Percentiles rank a stretch among this genome's conserved stretches.
Conservation (phyloP, 306 rosid species). For the Crataegus laevigata region DNA sequence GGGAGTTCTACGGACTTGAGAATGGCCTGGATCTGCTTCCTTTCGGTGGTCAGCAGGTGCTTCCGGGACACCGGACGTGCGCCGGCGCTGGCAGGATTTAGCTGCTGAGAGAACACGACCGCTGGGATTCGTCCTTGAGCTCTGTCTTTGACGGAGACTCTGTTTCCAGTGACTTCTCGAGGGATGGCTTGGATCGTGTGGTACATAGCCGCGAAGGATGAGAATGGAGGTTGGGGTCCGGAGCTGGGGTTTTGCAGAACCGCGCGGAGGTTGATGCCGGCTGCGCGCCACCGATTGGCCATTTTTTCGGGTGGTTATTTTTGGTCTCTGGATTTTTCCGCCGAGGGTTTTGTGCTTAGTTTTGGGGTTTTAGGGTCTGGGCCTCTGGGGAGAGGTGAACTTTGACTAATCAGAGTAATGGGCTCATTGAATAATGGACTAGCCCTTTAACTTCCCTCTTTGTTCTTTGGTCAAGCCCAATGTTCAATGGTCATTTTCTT, state of each 20-base stretch:
- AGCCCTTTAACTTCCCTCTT: too few relatives aligned
- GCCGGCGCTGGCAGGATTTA: not conserved
- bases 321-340: not conserved
- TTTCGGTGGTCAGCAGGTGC: constrained; percentile 67
- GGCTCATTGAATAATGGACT: not conserved
- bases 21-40: constrained; percentile 74
- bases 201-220: constrained; percentile 25
- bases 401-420: not conserved
- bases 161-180: constrained; percentile 54
- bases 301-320: constrained; percentile 17
- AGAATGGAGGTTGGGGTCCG: not conserved
- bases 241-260: constrained; percentile 8
- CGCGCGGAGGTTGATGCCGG: constrained; percentile 33
- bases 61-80: constrained; percentile 37
- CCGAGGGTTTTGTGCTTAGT: constrained; percentile 9
- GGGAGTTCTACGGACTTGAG: constrained; percentile 50
- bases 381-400: not conserved
- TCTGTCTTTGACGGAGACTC: constrained; percentile 57
- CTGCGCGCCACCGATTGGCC: constrained; percentile 75
- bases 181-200: constrained; percentile 95
- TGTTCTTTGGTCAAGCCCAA: too few relatives aligned
- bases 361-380: constrained; percentile 16
- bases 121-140: constrained; percentile 82
- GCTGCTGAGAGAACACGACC: constrained; percentile 59
- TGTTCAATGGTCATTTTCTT: too few relatives aligned